Evolutionary conservation across 345 rosid genomes (phyloP).

Genomic region (Salix arbutifolia): DNA sequence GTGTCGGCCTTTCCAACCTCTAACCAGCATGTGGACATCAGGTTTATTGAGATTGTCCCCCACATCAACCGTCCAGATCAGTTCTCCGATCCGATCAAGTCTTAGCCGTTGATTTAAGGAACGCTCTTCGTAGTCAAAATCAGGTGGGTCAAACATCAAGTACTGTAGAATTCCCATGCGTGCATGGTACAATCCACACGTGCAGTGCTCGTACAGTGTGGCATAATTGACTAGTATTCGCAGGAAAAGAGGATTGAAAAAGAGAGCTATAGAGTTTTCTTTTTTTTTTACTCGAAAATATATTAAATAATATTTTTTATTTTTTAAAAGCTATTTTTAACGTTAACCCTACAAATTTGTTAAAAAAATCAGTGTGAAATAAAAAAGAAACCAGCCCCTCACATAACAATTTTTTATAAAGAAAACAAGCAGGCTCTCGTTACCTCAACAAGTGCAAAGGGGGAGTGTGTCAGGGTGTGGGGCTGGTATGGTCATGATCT

Average conservation of each 20-base stretch:
- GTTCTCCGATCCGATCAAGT: background rate
- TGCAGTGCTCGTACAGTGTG: conserved; percentile 19
- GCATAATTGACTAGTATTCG: background rate
- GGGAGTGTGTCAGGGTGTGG: conserved; percentile 10
- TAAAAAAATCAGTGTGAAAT: too few species aligned
- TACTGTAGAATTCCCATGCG: conserved; percentile 13
- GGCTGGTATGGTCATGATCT: background rate
- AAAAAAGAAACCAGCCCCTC: too few species aligned
- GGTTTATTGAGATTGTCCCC: conserved; percentile 23
- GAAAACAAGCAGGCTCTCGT: too few species aligned
- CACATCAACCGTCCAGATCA: conserved; percentile 13
- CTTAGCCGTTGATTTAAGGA: conserved; percentile 7
- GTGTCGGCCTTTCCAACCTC: conserved; percentile 34
- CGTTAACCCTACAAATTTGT: too few species aligned
- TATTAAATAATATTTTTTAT: too few species aligned
- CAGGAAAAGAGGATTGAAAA: background rate
- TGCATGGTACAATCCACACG: conserved; percentile 21
- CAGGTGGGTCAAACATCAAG: conserved; percentile 1
- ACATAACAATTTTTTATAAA: too few species aligned
- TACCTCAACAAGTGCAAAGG: background rate
- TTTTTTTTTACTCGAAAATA: too few species aligned
- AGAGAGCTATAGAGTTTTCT: too few species aligned
- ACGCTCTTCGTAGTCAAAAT: background rate
- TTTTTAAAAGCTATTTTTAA: too few species aligned
- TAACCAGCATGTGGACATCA: conserved; percentile 18